Evolutionary conservation across 805 yeast genomes (phyloP), one percentile per base, ranked within the genome.

Genomic region (Saturnispora serradocipensis): DNA sequence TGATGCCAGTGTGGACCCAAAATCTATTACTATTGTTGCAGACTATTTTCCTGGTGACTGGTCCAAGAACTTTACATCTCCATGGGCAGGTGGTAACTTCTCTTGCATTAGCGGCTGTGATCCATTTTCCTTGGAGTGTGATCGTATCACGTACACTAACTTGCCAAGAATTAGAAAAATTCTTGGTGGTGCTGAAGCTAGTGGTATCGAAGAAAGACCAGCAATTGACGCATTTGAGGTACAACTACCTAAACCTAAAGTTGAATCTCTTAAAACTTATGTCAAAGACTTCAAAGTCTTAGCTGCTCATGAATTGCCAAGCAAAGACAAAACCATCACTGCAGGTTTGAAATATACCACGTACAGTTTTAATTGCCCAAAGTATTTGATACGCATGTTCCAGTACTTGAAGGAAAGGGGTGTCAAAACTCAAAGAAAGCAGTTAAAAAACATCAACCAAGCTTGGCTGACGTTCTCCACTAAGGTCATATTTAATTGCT

Each of bases 31-130:
- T 3, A 73, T 86, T 4, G 58, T 82, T 24, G 90, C 87, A 8
- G 78, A 84, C 59, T 77, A 73, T 58, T 64, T 82, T 27, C 93
- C 95, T 3, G 95, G 95, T 2, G 95, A 87, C 59, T 82, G 78
- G 56, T 80, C 88, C 2, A 77, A 78, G 51, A 72, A 78, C 48
- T 87, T 81, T 64, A 81, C 95, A 1, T 84, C 90, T 0, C 95
- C 95, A 1, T 83, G 84, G 77, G 95, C 95, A 0, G 84, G 84
- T 28, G 84, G 80, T 5, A 78, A 80, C 61, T 79, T 78, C 58
- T 74, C 81, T 2, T 71, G 77, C 54, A 81, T 84, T 47, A 75
- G 85, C 0, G 84, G 81, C 1, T 72, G 75, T 53, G 85, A 81
- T 57, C 65, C 65, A 2, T 71, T 67, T 18, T 70, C 77, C 0